A percentile compares a stretch with the other conserved stretches of the same genome.
Evolutionary conservation across 73 alveolate genomes (phyloP).

Genomic region (Paramecium bursaria): DNA sequence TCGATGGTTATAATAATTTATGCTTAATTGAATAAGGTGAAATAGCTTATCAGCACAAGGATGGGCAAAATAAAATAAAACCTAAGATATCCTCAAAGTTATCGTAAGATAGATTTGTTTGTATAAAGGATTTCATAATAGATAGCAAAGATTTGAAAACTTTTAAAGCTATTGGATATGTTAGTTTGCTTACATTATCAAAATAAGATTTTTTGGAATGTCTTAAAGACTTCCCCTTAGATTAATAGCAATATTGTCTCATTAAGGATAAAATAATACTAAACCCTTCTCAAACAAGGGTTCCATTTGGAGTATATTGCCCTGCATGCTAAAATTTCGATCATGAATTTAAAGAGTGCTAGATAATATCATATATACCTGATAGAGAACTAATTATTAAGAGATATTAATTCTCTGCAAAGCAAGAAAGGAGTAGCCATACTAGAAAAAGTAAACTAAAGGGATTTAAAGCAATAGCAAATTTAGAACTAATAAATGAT

Average conservation of each 20-base stretch:
- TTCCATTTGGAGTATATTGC: not conserved
- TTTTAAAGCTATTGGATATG: constrained; percentile 56
- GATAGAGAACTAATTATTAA: constrained; percentile 12
- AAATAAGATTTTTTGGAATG: constrained; percentile 15
- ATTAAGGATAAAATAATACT: not conserved
- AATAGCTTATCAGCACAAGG: constrained; percentile 21
- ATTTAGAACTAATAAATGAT: constrained; percentile 2
- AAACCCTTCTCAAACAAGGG: not conserved
- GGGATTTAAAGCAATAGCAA: not conserved
- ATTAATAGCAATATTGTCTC: constrained; percentile 17
- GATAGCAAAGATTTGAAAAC: constrained; percentile 31
- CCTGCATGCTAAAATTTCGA: constrained; percentile 45
- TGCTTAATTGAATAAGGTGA: constrained; percentile 47
- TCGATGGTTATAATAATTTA: constrained; percentile 13
- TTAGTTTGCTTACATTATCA: constrained; percentile 32
- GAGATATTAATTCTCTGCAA: not conserved
- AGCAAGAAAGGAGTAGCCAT: not conserved
- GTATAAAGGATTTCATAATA: constrained; percentile 18
- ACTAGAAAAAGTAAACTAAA: constrained; percentile 7
- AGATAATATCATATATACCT: not conserved
- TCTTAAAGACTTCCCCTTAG: constrained; percentile 44
- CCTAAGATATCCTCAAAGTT: constrained; percentile 5
- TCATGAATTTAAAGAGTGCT: not conserved
- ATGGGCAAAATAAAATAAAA: constrained; percentile 12
- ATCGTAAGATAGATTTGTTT: not conserved